A percentile compares a stretch with the other conserved stretches of the same genome.
Conservation (phyloP, 129 eudicot species). For the Mikania micrantha region DNA sequence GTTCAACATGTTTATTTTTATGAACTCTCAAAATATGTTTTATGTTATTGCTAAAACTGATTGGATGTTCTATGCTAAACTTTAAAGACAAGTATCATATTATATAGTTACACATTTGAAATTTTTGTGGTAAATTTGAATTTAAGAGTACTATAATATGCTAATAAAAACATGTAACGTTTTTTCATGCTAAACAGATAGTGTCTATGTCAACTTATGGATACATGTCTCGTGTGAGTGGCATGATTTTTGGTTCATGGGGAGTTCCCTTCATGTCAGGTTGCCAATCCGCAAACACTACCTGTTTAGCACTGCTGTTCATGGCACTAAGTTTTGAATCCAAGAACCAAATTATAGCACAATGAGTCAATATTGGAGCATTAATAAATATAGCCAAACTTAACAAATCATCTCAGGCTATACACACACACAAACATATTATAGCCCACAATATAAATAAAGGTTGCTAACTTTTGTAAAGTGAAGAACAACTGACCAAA, state of each 20-base stretch:
- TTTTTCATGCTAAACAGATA: background rate
- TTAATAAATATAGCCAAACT: background rate
- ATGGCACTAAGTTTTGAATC: background rate
- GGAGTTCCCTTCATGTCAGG: background rate
- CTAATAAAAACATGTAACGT: background rate
- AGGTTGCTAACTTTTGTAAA: background rate
- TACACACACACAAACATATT: background rate
- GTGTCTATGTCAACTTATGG: too few species aligned
- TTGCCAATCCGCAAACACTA: background rate
- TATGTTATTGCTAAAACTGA: background rate
- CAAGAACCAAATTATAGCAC: background rate
- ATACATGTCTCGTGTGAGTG: background rate
- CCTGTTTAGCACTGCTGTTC: background rate
- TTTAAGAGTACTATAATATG: background rate
- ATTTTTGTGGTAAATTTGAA: background rate
- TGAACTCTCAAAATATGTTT: too few species aligned
- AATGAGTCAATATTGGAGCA: background rate
- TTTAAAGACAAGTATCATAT: background rate
- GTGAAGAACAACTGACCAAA: constrained; percentile 39
- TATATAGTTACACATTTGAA: background rate
- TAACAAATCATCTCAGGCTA: background rate
- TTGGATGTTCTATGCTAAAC: too few species aligned
- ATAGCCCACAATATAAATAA: background rate
- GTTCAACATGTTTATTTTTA: background rate
- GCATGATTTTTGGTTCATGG: background rate